A percentile compares a stretch with the other conserved stretches of the same genome.
Conservation (phyloP, 2,329 filamentous ascomycete species). For the Ophiostoma angusticollis region DNA sequence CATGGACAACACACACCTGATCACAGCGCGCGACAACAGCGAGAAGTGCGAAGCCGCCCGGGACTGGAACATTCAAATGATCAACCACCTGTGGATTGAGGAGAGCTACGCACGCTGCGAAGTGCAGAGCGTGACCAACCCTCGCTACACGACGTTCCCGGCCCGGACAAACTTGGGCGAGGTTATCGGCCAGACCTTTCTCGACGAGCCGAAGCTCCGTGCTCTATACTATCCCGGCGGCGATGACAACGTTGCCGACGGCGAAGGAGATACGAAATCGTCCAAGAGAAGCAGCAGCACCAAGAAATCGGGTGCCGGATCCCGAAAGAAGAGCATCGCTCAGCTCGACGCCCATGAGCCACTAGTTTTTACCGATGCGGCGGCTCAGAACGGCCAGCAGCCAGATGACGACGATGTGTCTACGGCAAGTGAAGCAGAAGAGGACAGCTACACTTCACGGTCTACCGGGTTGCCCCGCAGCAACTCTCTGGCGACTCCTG, state of each 20-base stretch:
- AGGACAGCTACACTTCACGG: background rate
- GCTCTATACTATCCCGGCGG: constrained; percentile 58
- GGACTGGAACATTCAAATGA: constrained; percentile 81
- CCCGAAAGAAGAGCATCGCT: background rate
- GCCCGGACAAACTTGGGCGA: constrained; percentile 82
- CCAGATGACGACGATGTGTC: constrained; percentile 7
- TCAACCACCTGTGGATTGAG: constrained; percentile 96
- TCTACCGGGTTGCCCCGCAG: too few species aligned
- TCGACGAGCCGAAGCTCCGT: constrained; percentile 51
- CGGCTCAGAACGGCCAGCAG: background rate
- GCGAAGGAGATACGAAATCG: constrained; percentile 29
- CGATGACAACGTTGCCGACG: constrained; percentile 21
- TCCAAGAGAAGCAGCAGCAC: constrained; percentile 32
- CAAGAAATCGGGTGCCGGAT: constrained; percentile 19
- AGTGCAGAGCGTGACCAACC: constrained; percentile 56
- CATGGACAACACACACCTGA: constrained; percentile 86
- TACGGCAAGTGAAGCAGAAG: constrained; percentile 9
- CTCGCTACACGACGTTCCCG: constrained; percentile 77
- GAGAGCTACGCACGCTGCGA: constrained; percentile 90
- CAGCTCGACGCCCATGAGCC: constrained; percentile 1
- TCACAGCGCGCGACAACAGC: constrained; percentile 78
- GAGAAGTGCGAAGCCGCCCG: constrained; percentile 87
- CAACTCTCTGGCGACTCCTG: constrained; percentile 24
- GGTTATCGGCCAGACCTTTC: constrained; percentile 76
- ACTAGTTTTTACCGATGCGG: constrained; percentile 3